phyloP scores from a whole-genome alignment of 352 stramenopile species.

The Phytopythium oedochilum region DNA sequence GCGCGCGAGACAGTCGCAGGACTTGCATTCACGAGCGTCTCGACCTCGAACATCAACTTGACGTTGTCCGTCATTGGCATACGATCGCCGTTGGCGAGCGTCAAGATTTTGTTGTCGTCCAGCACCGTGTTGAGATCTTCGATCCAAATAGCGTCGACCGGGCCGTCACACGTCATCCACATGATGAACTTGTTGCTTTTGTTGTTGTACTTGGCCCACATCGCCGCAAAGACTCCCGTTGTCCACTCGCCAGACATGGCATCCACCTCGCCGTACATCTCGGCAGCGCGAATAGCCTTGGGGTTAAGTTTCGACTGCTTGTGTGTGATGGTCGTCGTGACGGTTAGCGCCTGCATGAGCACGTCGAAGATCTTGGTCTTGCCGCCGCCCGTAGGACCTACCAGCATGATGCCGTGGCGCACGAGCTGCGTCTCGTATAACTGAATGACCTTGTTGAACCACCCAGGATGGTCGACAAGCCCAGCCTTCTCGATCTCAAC shows the following conservation, averaged over 20 bases:
- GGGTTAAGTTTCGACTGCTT: constrained; percentile 97
- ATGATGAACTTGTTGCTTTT: constrained; percentile 98
- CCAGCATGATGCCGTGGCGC: constrained; percentile 98
- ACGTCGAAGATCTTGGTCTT: constrained; percentile 98
- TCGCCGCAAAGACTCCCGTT: constrained; percentile 96
- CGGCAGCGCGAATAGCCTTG: constrained; percentile 95
- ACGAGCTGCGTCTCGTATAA: constrained; percentile 98
- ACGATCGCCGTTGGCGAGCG: constrained; percentile 95
- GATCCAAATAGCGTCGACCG: constrained; percentile 98
- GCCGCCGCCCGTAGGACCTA: constrained; percentile 94
- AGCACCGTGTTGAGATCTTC: constrained; percentile 98
- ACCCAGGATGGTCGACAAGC: constrained; percentile 84
- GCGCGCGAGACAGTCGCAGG: constrained; percentile 95
- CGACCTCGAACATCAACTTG: constrained; percentile 97
- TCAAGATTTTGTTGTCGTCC: constrained; percentile 98
- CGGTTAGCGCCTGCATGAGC: constrained; percentile 90
- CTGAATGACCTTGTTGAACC: constrained; percentile 96
- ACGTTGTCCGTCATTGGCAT: constrained; percentile 99
- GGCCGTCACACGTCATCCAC: constrained; percentile 97
- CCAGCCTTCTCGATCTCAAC: constrained; percentile 91
- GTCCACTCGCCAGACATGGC: constrained; percentile 97
- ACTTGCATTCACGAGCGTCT: constrained; percentile 96
- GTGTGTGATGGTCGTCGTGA: constrained; percentile 91
- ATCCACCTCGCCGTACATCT: constrained; percentile 99
- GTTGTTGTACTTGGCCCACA: constrained; percentile 99